Evolutionary conservation across 257 asterid species (phyloP).

Genomic region (Mitragyna speciosa): DNA sequence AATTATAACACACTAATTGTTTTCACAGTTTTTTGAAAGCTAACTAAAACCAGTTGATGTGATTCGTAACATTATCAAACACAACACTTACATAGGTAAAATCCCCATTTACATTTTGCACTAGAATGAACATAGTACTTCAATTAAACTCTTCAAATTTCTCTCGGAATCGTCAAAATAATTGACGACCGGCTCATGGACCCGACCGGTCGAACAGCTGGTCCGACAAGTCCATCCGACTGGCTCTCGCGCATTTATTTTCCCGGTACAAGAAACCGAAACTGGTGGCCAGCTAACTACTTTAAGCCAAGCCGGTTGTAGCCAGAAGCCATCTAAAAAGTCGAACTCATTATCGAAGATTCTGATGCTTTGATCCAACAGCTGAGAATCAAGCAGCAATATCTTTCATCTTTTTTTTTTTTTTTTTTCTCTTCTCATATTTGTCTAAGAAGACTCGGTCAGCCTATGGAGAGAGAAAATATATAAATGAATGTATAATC

Average conservation of each 20-base stretch:
- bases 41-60: too few relatives aligned
- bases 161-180: neutral
- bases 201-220: neutral
- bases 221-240: neutral
- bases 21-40: too few relatives aligned
- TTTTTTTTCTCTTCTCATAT: neutral
- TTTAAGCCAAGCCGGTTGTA: slow-evolving; percentile 2
- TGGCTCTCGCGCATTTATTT: neutral
- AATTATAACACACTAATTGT: too few relatives aligned
- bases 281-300: neutral
- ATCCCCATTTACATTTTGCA: too few relatives aligned
- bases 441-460: neutral
- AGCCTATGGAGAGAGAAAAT: slow-evolving; percentile 10
- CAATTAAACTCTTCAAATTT: too few relatives aligned
- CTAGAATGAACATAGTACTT: too few relatives aligned
- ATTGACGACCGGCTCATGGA: neutral
- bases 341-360: neutral
- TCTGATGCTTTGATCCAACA: slow-evolving; percentile 8
- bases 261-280: neutral
- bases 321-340: neutral
- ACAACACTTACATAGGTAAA: too few relatives aligned
- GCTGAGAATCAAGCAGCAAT: slow-evolving; percentile 1
- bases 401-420: neutral
- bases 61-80: neutral
- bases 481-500: too few relatives aligned